A percentile compares a stretch with the other conserved stretches of the same genome.
These are phyloP conservation scores for Aspergillus avenaceus DNA, from an alignment of 495 filamentous ascomycete species.

Conservation along the genomic window DNA sequence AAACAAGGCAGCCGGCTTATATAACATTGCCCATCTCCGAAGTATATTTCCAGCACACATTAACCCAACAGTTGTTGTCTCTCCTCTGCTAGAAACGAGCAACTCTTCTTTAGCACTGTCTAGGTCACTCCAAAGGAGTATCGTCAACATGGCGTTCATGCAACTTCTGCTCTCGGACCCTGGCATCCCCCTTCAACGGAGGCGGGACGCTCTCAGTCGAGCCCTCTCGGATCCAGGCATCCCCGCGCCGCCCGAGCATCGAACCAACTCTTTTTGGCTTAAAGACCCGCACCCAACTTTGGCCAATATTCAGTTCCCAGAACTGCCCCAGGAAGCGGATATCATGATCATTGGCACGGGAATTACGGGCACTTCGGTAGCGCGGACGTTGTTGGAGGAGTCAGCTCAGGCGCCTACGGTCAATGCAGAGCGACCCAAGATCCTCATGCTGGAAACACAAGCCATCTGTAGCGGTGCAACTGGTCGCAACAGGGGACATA, in stretches of 20 bases:
- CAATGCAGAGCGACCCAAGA: slow-evolving; percentile 26
- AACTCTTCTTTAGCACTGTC: no score
- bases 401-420: slow-evolving; percentile 3
- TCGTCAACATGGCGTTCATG: slow-evolving; percentile 23
- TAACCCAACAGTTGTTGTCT: no score
- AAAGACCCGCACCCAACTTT: slow-evolving; percentile 50
- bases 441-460: slow-evolving; percentile 76
- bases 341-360: slow-evolving; percentile 70
- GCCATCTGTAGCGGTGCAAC: slow-evolving; percentile 80
- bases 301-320: slow-evolving; percentile 54
- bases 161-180: slow-evolving; percentile 16
- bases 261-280: slow-evolving; percentile 73
- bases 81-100: no score
- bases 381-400: slow-evolving; percentile 54
- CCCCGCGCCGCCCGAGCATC: slow-evolving; percentile 27
- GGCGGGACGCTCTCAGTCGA: slow-evolving; percentile 25
- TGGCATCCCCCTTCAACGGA: slow-evolving; percentile 10
- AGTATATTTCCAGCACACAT: no score
- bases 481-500: slow-evolving; percentile 52
- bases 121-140: no score
- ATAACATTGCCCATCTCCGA: no score
- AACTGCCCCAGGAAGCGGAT: slow-evolving; percentile 55
- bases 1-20: no score
- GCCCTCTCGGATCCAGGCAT: slow-evolving; percentile 28
- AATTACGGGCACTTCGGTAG: slow-evolving; percentile 65